Evolutionary conservation across 2,329 filamentous ascomycete genomes (phyloP), one percentile per base, ranked within the genome.

Genomic region (Apiospora pterosperma): DNA sequence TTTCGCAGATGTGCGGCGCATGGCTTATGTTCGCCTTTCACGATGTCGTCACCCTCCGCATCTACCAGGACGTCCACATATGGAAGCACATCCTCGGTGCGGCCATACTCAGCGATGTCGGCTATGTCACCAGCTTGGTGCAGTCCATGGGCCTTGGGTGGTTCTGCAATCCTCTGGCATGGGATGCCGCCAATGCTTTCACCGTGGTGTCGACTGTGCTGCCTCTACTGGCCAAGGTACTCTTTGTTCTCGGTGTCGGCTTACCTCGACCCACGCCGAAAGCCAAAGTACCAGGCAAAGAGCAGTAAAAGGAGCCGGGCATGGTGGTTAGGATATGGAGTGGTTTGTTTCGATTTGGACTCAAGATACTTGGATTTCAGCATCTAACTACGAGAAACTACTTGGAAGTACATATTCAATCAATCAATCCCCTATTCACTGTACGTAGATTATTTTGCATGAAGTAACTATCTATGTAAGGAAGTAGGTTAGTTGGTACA

Each of bases 11-110:
- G 63, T 66, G 67, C 21, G 69, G 69, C 21, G 41, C 68, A 2
- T 70, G 69, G 69, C 67, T 70, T 4, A 67, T 69, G 68, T 63
- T 70, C 3, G 64, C 68, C 21, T 69, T 66, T 61, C 69, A 70
- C 63, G 69, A 69, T 61, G 63, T 64, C 62, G 63, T 69, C 39
- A 65, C 66, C 4, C 64, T 70, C 31, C 68, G 69, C 21, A 42
- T 62, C 21, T 62, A 62, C 38, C 60, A 65, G 36, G 64, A 69
- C 61, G 39, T 67, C 16, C 62, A 61, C 34, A 11, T 67, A 55
- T 70, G 69, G 69, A 66, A 67, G 12, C 68, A 69, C 59, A 67
- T 69, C 3, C 65, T 70, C 28, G 62, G 64, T 16, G 68, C 69
- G 58, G 68, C 69, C 1, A 62, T 69, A 28, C 10, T 70, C 21